Base-by-base conservation (phyloP, 768 basidiomycete genomes). In the Leccinum subgranulosum region DNA sequence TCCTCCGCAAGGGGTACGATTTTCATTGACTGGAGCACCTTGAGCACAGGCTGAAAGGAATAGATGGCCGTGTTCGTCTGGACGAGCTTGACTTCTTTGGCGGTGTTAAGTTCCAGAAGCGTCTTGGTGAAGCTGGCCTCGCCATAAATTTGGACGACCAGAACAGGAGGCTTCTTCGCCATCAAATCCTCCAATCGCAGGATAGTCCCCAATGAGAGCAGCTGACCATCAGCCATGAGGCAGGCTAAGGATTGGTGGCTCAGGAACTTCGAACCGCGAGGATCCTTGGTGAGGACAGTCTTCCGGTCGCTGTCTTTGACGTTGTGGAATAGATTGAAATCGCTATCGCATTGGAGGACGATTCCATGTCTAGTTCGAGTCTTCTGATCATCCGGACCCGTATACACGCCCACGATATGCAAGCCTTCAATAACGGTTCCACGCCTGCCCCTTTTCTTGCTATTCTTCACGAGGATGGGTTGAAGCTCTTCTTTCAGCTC, bases 51-150 rank as follows among this genome's bases (percentile, higher is more conserved):
- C 61, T 85, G 81, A 56, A 81, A 88, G 0, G 86, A 73, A 63
- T 86, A 88, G 6, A 86, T 67, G 0, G 84, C 83, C 0, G 82
- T 82, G 62, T 87, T 79, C 25, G 86, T 81, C 55, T 82, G 82
- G 23, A 88, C 59, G 27, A 87, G 75, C 25, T 75, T 73, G 28
- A 83, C 62, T 6, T 71, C 54, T 14, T 71, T 61, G 9, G 69
- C 71, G 4, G 57, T 54, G 52, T 76, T 77, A 21, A 86, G 64
- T 28, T 63, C 66, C 8, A 74, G 55, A 10, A 88, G 73, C 1
- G 77, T 66, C 47, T 74, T 75, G 34, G 64, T 62, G 4, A 74
- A 73, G 25, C 71, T 76, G 25, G 69, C 63, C 28, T 75, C 70
- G 5, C 78, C 82, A 2, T 81, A 76, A 12, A 88, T 60, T 52